These are phyloP conservation scores for Trichomonas vaginalis DNA, from an alignment of 208 protist genomes.

Conservation along the genomic window DNA sequence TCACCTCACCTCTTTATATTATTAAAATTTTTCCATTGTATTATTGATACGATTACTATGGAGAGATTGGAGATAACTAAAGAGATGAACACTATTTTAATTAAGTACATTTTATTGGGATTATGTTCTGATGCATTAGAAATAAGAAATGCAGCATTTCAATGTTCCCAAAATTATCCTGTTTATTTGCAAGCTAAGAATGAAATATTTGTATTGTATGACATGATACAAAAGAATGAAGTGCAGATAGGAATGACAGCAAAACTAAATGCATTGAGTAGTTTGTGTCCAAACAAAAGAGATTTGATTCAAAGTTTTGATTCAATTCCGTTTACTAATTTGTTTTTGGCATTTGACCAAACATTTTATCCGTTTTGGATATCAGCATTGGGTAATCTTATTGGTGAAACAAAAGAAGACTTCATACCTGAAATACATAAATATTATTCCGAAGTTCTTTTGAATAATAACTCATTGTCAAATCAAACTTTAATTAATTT, in stretches of 20 bases:
- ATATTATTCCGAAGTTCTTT: background rate
- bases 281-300: background rate
- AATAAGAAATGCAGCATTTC: background rate
- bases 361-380: background rate
- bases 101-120: background rate
- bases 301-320: background rate
- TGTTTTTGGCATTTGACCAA: background rate
- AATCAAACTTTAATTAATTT: background rate
- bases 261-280: background rate
- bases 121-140: background rate
- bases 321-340: background rate
- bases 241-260: background rate
- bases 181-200: too few relatives aligned
- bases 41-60: background rate
- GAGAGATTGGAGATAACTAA: background rate
- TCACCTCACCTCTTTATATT: background rate
- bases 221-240: background rate
- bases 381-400: background rate
- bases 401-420: background rate
- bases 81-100: background rate
- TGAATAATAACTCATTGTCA: background rate
- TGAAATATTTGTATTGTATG: background rate
- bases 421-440: background rate
- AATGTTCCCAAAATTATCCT: background rate
- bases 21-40: background rate